A percentile compares a stretch with the other conserved stretches of the same genome.
Evolutionary conservation across 2,329 filamentous ascomycete genomes (phyloP).

Genomic region (Talaromyces islandicus): DNA sequence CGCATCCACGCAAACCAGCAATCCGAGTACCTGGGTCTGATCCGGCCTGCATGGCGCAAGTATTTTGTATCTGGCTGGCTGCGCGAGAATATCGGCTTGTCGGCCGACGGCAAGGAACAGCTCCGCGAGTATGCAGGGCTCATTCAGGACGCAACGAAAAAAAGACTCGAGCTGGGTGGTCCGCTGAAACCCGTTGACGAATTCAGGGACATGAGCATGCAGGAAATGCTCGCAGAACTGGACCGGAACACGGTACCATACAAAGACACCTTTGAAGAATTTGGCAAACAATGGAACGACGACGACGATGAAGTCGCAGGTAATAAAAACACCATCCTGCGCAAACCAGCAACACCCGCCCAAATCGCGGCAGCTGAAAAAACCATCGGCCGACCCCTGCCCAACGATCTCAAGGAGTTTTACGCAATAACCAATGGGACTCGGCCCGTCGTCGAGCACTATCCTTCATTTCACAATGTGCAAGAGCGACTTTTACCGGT

Average conservation of each 20-base stretch:
- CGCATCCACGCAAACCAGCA: constrained; percentile 6
- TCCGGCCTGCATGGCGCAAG: constrained; percentile 2
- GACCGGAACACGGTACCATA: constrained; percentile 1
- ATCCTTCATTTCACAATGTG: neutral
- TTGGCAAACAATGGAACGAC: neutral
- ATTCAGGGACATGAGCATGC: neutral
- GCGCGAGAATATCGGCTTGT: neutral
- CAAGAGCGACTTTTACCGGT: neutral
- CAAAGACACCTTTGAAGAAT: neutral
- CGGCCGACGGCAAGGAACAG: neutral
- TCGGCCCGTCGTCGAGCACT: neutral
- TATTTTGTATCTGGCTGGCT: constrained; percentile 7
- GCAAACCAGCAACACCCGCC: neutral
- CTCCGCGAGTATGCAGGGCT: neutral
- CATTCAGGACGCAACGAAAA: neutral
- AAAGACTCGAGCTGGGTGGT: neutral
- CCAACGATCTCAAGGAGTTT: constrained; percentile 6
- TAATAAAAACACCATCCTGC: constrained; percentile 3
- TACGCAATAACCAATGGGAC: constrained; percentile 5
- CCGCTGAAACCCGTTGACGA: neutral
- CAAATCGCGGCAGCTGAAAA: neutral
- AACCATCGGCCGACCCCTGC: neutral
- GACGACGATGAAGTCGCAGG: neutral
- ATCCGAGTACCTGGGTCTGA: neutral
- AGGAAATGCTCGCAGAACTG: constrained; percentile 3